These are phyloP conservation scores for Nothomitra cinnamomea DNA, from an alignment of 2,329 filamentous ascomycete genomes.

Conservation along the genomic window DNA sequence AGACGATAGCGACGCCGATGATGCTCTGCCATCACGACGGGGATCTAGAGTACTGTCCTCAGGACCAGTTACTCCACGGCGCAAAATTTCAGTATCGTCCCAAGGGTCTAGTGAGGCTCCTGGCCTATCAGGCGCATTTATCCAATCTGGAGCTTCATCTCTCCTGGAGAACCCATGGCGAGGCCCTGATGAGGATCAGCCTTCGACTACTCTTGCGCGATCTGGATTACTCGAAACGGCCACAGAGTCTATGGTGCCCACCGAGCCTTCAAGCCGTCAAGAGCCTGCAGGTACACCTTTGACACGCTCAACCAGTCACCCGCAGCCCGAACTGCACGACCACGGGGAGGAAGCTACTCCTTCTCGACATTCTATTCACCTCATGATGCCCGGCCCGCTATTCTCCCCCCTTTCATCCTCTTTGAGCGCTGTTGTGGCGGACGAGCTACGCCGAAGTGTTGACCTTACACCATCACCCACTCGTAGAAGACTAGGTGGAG, in stretches of 20 bases:
- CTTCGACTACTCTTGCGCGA: constrained; percentile 4
- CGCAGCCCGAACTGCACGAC: constrained; percentile 16
- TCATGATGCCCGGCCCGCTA: constrained; percentile 40
- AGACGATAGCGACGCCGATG: not conserved
- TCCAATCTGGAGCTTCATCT: constrained; percentile 9
- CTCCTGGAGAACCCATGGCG: constrained; percentile 17
- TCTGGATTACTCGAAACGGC: constrained; percentile 6
- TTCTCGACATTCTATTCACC: constrained; percentile 25
- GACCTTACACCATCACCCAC: constrained; percentile 19
- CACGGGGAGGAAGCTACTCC: constrained; percentile 22
- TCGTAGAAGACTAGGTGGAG: not conserved
- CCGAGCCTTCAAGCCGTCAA: constrained; percentile 10
- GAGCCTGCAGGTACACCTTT: constrained; percentile 14
- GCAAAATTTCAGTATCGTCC: not conserved
- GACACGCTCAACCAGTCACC: constrained; percentile 5
- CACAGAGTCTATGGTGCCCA: constrained; percentile 11
- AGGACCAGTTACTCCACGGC: not conserved
- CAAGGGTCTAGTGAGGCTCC: not conserved
- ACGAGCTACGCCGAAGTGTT: constrained; percentile 42
- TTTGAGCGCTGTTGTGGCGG: constrained; percentile 46
- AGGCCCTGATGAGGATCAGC: constrained; percentile 3
- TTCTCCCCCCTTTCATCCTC: constrained; percentile 42
- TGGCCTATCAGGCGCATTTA: not conserved
- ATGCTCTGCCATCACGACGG: not conserved
- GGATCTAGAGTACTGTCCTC: not conserved